Percentiles rank a stretch among this genome's conserved stretches.
Evolutionary conservation across 2,329 filamentous ascomycete genomes (phyloP).

Genomic region (Xylaria sp.): DNA sequence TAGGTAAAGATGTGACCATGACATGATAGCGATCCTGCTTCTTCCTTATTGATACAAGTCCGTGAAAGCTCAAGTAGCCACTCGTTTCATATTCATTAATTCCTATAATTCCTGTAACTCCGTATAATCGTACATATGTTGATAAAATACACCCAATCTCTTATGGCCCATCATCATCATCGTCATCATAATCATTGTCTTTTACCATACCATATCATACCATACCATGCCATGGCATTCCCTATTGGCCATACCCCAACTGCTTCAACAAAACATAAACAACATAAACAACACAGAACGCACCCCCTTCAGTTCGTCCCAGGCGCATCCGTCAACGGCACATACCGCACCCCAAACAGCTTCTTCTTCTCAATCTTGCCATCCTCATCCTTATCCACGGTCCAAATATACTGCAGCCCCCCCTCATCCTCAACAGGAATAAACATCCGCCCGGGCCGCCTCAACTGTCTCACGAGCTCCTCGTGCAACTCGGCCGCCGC

Average conservation of each 20-base stretch:
- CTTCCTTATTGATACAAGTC: too few species aligned
- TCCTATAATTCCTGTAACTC: too few species aligned
- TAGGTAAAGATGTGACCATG: not conserved
- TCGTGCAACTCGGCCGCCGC: slow-evolving; percentile 79
- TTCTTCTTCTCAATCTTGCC: slow-evolving; percentile 71
- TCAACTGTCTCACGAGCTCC: slow-evolving; percentile 80
- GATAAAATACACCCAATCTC: not conserved
- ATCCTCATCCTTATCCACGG: slow-evolving; percentile 76
- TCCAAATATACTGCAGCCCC: slow-evolving; percentile 74
- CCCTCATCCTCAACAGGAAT: slow-evolving; percentile 74
- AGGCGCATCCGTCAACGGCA: slow-evolving; percentile 79
- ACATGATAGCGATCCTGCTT: not conserved
- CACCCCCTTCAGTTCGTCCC: slow-evolving; percentile 20
- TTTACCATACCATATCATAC: too few species aligned
- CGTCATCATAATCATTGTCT: not conserved
- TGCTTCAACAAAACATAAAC: not conserved
- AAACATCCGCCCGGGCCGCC: slow-evolving; percentile 81
- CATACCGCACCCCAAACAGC: slow-evolving; percentile 79
- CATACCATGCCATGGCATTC: too few species aligned
- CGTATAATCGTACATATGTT: not conserved
- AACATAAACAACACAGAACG: not conserved
- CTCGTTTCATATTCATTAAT: not conserved
- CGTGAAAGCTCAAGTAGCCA: not conserved
- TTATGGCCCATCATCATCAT: not conserved
- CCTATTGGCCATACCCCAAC: not conserved